These are phyloP conservation scores for Erysimum cheiranthoides DNA, from an alignment of 345 rosid species.

Conservation along the genomic window DNA sequence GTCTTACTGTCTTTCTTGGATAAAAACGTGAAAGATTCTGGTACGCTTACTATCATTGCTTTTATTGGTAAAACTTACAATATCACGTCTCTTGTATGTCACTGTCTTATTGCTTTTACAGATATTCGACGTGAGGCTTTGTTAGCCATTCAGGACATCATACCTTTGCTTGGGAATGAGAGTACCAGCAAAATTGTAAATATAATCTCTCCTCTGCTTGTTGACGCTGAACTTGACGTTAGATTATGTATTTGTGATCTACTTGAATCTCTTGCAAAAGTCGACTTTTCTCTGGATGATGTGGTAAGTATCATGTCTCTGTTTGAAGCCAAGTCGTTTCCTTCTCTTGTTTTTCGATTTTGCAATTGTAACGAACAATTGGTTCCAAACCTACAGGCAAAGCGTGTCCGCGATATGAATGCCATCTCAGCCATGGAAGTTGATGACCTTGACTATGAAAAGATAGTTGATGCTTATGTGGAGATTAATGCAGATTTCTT, in stretches of 20 bases:
- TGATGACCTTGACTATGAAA: constrained; percentile 85
- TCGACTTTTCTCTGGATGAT: constrained; percentile 63
- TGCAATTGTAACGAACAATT: constrained; percentile 30
- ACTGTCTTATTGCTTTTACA: constrained; percentile 47
- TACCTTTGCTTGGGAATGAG: constrained; percentile 57
- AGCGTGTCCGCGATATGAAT: constrained; percentile 65
- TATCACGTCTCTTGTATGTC: constrained; percentile 35
- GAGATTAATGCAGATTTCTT: constrained; percentile 63
- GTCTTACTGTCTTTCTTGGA: constrained; percentile 70
- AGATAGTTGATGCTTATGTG: constrained; percentile 66
- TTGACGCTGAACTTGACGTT: constrained; percentile 60
- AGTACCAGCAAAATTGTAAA: constrained; percentile 56
- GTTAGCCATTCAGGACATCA: constrained; percentile 62
- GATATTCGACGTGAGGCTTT: constrained; percentile 62
- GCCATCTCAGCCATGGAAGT: constrained; percentile 72
- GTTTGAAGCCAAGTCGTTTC: constrained; percentile 21
- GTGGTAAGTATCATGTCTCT: constrained; percentile 58
- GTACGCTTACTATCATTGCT: constrained; percentile 50
- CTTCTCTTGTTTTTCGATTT: constrained; percentile 29
- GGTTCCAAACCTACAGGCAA: constrained; percentile 62
- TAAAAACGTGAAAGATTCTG: constrained; percentile 59
- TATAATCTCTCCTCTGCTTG: constrained; percentile 69
- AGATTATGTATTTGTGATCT: constrained; percentile 75
- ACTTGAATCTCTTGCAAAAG: constrained; percentile 68
- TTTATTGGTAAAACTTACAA: constrained; percentile 7